Conservation (phyloP, 306 rosid genomes). For the Albizia julibrissin region DNA sequence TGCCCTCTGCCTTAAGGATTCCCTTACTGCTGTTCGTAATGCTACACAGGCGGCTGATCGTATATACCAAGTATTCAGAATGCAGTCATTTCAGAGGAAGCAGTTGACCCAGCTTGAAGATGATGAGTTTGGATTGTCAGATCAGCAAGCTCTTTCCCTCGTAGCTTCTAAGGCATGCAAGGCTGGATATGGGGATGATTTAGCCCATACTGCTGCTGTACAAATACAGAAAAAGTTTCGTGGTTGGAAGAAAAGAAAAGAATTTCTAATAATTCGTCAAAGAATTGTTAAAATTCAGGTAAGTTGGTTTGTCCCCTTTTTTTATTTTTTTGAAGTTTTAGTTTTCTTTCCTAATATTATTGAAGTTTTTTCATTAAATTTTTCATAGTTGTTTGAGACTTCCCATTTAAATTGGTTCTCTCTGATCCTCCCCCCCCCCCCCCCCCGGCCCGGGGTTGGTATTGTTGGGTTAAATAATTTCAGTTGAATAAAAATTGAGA, state of each 20-base stretch:
- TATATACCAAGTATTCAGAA: slow-evolving; percentile 69
- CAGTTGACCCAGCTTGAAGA: slow-evolving; percentile 45
- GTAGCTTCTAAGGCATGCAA: slow-evolving; percentile 53
- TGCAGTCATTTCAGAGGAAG: slow-evolving; percentile 79
- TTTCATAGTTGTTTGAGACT: neutral
- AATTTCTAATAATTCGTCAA: slow-evolving; percentile 75
- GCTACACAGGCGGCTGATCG: slow-evolving; percentile 89
- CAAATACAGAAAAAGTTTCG: slow-evolving; percentile 90
- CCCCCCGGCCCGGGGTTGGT: too few relatives aligned
- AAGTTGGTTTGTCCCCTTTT: neutral
- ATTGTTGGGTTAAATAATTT: neutral
- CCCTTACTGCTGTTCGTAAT: slow-evolving; percentile 81
- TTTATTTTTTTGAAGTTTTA: neutral
- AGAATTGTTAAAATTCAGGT: slow-evolving; percentile 94
- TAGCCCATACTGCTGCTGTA: slow-evolving; percentile 61
- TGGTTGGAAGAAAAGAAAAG: slow-evolving; percentile 92
- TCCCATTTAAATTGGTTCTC: neutral
- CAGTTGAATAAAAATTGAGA: slow-evolving; percentile 10
- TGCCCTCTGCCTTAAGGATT: slow-evolving; percentile 73
- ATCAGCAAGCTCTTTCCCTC: slow-evolving; percentile 59
- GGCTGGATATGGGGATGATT: slow-evolving; percentile 51
- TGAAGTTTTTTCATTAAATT: slow-evolving; percentile 12
- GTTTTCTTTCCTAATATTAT: neutral
- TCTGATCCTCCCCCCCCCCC: too few relatives aligned
- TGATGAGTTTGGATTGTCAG: slow-evolving; percentile 55